Percentiles rank a stretch among this genome's conserved stretches.
Conservation (phyloP, 306 rosid genomes). For the Vigna trinervia region DNA sequence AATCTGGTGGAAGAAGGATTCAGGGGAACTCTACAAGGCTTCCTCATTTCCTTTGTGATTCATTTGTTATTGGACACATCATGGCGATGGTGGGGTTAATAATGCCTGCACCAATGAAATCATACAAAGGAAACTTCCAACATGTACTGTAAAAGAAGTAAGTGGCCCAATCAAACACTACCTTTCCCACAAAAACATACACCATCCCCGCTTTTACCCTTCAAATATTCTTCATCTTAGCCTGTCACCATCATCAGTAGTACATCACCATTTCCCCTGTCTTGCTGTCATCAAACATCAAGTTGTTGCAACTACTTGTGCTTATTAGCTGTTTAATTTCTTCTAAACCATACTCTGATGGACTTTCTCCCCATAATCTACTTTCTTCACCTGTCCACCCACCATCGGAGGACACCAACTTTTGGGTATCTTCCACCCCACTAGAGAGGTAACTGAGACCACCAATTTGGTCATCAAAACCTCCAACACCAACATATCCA, state of each 20-base stretch:
- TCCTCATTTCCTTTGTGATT: not conserved
- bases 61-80: slow-evolving; percentile 16
- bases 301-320: slow-evolving; percentile 55
- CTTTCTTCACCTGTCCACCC: slow-evolving; percentile 43
- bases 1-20: not conserved
- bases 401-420: slow-evolving; percentile 45
- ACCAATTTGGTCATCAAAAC: slow-evolving; percentile 32
- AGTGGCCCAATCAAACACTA: slow-evolving; percentile 8
- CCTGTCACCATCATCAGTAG: slow-evolving; percentile 66
- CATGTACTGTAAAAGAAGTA: slow-evolving; percentile 12
- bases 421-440: slow-evolving; percentile 54
- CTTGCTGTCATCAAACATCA: slow-evolving; percentile 71
- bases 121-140: slow-evolving; percentile 25
- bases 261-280: slow-evolving; percentile 60
- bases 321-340: slow-evolving; percentile 76
- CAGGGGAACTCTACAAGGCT: not conserved
- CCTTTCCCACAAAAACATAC: slow-evolving; percentile 22
- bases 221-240: slow-evolving; percentile 47
- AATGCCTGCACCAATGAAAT: slow-evolving; percentile 5
- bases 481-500: slow-evolving; percentile 24
- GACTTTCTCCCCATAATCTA: slow-evolving; percentile 58
- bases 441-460: slow-evolving; percentile 32
- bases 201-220: not conserved
- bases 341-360: slow-evolving; percentile 66
- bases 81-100: slow-evolving; percentile 2